A percentile compares a stretch with the other conserved stretches of the same genome.
phyloP scores from a whole-genome alignment of 2,329 filamentous ascomycete genomes.

The Fusarium sp. region DNA sequence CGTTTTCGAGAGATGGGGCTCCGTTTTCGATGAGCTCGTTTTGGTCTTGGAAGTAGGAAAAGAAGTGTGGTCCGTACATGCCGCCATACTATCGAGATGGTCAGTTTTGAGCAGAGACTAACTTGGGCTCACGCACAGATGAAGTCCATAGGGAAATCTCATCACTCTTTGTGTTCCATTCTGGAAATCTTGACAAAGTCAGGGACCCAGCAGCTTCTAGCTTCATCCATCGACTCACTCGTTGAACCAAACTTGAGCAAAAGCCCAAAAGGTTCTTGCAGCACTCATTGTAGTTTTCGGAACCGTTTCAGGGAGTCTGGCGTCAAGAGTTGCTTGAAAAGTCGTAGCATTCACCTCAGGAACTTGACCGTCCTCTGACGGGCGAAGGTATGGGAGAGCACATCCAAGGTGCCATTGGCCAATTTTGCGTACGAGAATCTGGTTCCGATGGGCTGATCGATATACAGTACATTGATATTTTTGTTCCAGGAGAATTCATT shows the following conservation, averaged over 20 bases:
- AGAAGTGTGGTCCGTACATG: constrained; percentile 73
- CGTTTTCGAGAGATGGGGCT: constrained; percentile 47
- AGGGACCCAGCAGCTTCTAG: not conserved
- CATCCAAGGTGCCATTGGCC: constrained; percentile 66
- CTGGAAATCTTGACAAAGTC: constrained; percentile 58
- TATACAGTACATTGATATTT: constrained; percentile 60
- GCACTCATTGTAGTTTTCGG: constrained; percentile 63
- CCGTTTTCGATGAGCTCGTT: constrained; percentile 57
- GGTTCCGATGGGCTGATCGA: constrained; percentile 72
- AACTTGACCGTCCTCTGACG: not conserved
- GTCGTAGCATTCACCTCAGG: constrained; percentile 26
- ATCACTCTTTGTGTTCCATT: constrained; percentile 61
- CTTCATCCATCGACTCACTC: constrained; percentile 17
- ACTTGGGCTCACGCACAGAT: constrained; percentile 48
- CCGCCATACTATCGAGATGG: constrained; percentile 63
- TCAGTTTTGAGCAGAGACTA: not conserved
- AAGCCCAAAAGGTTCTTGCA: constrained; percentile 69
- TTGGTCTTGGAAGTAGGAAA: constrained; percentile 66
- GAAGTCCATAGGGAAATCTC: constrained; percentile 74
- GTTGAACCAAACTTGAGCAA: constrained; percentile 68
- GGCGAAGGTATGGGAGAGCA: constrained; percentile 51
- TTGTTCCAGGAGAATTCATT: constrained; percentile 72
- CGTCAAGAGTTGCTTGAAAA: constrained; percentile 28
- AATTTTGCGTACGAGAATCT: constrained; percentile 65
- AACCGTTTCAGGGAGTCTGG: not conserved